Conservation (phyloP, 2,329 filamentous ascomycete species). For the Rutstroemia sydowiana region DNA sequence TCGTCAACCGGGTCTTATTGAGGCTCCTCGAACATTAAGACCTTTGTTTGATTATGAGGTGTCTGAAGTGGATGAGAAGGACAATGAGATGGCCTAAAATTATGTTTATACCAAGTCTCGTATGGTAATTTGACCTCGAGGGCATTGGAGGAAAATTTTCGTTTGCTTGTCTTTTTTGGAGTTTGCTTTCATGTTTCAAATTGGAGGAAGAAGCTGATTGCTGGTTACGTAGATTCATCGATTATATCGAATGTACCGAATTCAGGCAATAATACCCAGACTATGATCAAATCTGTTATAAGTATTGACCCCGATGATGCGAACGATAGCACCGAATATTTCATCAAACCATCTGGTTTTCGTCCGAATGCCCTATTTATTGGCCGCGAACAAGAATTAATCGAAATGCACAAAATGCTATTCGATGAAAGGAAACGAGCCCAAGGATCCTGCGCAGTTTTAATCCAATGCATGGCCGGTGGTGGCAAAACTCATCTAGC, state of each 20-base stretch:
- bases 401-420: slow-evolving; percentile 50
- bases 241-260: slow-evolving; percentile 5
- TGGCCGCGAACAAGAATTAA: slow-evolving; percentile 52
- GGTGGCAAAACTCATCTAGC: slow-evolving; percentile 64
- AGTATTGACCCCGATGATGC: slow-evolving; percentile 21
- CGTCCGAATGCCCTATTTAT: slow-evolving; percentile 57
- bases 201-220: slow-evolving; percentile 26
- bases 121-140: background rate
- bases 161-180: slow-evolving; percentile 4
- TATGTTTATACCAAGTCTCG: no score
- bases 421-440: slow-evolving; percentile 47
- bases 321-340: slow-evolving; percentile 21
- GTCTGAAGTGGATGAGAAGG: slow-evolving; percentile 24
- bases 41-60: slow-evolving; percentile 20
- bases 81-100: slow-evolving; percentile 19
- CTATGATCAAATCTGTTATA: slow-evolving; percentile 18
- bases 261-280: slow-evolving; percentile 23
- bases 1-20: slow-evolving; percentile 13
- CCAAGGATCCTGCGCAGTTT: slow-evolving; percentile 53
- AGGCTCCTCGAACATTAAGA: slow-evolving; percentile 10
- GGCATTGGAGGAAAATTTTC: background rate
- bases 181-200: background rate
- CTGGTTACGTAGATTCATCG: slow-evolving; percentile 27
- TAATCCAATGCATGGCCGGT: slow-evolving; percentile 58
- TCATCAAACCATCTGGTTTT: slow-evolving; percentile 47